Conservation (phyloP, 2,329 filamentous ascomycete genomes). For the Cordyceps militaris region DNA sequence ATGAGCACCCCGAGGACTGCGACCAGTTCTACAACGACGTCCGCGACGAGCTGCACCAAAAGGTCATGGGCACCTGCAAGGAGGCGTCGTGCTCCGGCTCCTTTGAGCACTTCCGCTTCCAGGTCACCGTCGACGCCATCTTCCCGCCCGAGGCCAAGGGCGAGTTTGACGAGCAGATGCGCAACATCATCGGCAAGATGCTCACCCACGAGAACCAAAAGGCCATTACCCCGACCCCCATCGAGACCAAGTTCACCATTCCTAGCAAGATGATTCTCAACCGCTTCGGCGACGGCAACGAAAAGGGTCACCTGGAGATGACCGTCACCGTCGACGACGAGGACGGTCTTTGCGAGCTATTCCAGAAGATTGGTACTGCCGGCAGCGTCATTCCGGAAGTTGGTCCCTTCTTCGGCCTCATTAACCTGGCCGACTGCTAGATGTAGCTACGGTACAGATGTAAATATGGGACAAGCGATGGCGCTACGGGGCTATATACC, state of each 20-base stretch:
- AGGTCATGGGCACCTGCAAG: constrained; percentile 14
- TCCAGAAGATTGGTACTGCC: constrained; percentile 12
- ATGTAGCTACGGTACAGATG: neutral
- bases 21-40: constrained; percentile 13
- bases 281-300: constrained; percentile 14
- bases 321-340: constrained; percentile 9
- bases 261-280: constrained; percentile 14
- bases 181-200: constrained; percentile 13
- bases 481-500: neutral
- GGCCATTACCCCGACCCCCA: constrained; percentile 6
- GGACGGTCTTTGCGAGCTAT: constrained; percentile 13
- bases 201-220: constrained; percentile 13
- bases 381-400: constrained; percentile 12
- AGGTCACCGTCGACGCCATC: constrained; percentile 12
- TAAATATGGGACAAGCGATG: neutral
- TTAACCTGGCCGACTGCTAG: constrained; percentile 13
- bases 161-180: constrained; percentile 12
- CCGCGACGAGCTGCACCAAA: constrained; percentile 10
- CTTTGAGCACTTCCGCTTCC: constrained; percentile 12
- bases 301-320: constrained; percentile 12
- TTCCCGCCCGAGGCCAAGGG: constrained; percentile 14
- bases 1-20: constrained; percentile 12
- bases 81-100: constrained; percentile 12
- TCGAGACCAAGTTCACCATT: constrained; percentile 14
- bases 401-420: constrained; percentile 12